phyloP scores from a whole-genome alignment of 257 asterid genomes.

The Solanum okadae region DNA sequence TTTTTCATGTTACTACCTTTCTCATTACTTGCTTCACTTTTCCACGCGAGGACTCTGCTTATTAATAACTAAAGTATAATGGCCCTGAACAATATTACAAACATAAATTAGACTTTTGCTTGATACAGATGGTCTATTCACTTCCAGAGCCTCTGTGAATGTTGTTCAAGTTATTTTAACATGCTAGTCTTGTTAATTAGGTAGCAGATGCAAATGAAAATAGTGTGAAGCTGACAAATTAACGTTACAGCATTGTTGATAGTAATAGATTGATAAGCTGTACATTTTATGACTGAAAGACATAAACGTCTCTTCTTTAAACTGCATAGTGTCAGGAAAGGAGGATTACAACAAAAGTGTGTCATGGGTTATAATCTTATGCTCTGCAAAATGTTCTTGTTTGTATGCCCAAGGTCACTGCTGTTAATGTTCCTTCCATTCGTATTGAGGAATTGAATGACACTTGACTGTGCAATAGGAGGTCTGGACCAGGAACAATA shows the following conservation, averaged over 20 bases:
- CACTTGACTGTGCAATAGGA: neutral
- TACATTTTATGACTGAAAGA: neutral
- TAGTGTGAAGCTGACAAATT: neutral
- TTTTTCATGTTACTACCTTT: no score
- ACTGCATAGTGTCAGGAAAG: neutral
- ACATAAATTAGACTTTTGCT: neutral
- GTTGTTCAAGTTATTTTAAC: neutral
- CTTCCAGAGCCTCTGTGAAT: neutral
- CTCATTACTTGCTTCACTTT: no score
- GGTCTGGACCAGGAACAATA: neutral
- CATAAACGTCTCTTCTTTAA: neutral
- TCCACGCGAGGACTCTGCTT: neutral
- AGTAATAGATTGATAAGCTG: neutral
- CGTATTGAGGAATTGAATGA: neutral
- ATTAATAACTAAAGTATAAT: neutral
- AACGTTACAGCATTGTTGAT: neutral
- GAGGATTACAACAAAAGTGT: neutral
- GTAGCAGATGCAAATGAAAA: neutral
- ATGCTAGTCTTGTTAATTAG: neutral
- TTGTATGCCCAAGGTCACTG: neutral
- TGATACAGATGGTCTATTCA: neutral
- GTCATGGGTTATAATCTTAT: neutral
- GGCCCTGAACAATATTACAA: neutral
- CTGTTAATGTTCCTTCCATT: neutral
- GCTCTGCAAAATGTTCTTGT: neutral